A percentile compares a stretch with the other conserved stretches of the same genome.
phyloP scores from a whole-genome alignment of 2,329 filamentous ascomycete genomes.

The Neopestalotiopsis sp. region DNA sequence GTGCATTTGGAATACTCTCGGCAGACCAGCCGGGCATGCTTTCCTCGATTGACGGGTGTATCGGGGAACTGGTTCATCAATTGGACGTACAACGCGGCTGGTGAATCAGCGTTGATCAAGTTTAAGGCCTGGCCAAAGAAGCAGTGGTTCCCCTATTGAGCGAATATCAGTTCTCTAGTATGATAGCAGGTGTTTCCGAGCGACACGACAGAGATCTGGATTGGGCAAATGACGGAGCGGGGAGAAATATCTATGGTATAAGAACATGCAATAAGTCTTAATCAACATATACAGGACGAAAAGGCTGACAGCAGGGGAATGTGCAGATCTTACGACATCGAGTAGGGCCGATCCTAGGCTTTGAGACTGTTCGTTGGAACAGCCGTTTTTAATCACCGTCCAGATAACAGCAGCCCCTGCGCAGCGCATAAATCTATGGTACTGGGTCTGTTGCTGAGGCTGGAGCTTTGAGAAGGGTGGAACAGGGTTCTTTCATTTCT shows the following conservation, averaged over 20 bases:
- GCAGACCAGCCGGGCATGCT: constrained; percentile 24
- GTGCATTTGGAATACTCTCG: constrained; percentile 32
- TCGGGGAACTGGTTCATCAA: constrained; percentile 32
- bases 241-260: constrained; percentile 27
- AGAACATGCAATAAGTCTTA: constrained; percentile 23
- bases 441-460: background rate
- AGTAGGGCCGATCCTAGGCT: background rate
- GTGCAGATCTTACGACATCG: background rate
- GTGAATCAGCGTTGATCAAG: constrained; percentile 21
- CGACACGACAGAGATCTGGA: constrained; percentile 21
- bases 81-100: constrained; percentile 26
- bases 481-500: too few relatives aligned
- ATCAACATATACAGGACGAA: constrained; percentile 19
- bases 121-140: constrained; percentile 29
- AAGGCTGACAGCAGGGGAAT: constrained; percentile 3
- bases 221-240: constrained; percentile 24
- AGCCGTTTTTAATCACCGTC: background rate
- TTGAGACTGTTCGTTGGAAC: background rate
- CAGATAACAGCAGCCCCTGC: background rate
- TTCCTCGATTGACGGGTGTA: constrained; percentile 29
- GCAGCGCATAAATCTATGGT: background rate
- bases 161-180: background rate
- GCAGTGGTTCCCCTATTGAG: constrained; percentile 26
- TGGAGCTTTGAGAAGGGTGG: too few relatives aligned
- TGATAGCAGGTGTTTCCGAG: background rate